Percentiles rank a stretch among this genome's conserved stretches.
Conservation (phyloP, 2,329 filamentous ascomycete genomes). For the Penicillium sp. region DNA sequence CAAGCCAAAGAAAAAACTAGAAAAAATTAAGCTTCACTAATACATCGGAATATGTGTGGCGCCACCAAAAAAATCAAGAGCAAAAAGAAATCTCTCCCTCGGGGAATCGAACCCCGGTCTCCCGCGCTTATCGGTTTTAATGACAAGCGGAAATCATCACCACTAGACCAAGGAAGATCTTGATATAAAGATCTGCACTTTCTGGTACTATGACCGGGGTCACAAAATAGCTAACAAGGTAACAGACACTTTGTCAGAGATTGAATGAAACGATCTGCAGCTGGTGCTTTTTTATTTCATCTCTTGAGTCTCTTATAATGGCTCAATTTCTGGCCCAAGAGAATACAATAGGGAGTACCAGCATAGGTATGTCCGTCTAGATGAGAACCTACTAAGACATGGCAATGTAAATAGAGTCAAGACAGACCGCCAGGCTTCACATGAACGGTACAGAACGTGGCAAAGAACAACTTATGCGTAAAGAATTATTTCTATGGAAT, state of each 20-base stretch:
- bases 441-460: no score
- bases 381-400: background rate
- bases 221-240: background rate
- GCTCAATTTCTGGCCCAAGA: background rate
- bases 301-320: no score
- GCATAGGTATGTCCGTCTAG: no score
- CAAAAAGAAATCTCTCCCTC: conserved; percentile 29
- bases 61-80: background rate
- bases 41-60: no score
- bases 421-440: no score
- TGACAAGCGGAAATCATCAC: conserved; percentile 34
- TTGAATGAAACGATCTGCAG: background rate
- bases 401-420: background rate
- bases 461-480: no score
- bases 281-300: background rate
- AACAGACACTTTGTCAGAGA: background rate
- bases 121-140: conserved; percentile 30
- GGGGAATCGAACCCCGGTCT: conserved; percentile 39
- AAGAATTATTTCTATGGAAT: background rate
- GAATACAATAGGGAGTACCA: background rate
- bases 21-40: background rate
- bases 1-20: background rate
- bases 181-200: background rate
- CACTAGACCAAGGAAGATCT: conserved; percentile 32
- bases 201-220: background rate